Conservation (phyloP, 2,329 filamentous ascomycete genomes). For the Tothia fuscella region DNA sequence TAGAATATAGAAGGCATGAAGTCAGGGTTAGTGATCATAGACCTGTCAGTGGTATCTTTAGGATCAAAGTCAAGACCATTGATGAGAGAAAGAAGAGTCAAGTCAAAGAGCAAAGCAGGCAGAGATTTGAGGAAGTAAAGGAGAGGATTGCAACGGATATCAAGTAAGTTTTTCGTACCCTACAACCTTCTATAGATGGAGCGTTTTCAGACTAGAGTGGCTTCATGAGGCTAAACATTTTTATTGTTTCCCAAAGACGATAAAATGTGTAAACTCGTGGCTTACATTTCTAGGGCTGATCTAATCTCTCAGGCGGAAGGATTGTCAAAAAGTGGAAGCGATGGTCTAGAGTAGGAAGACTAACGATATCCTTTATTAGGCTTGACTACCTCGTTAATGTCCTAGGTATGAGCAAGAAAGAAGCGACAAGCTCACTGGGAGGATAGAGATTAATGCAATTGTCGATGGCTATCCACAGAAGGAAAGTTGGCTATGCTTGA, state of each 20-base stretch:
- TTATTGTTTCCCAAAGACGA: too few species aligned
- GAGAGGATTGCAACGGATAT: conserved; percentile 56
- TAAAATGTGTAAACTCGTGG: too few species aligned
- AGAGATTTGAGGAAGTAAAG: conserved; percentile 62
- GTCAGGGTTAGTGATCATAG: conserved; percentile 85
- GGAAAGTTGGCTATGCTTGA: too few species aligned
- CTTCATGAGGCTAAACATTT: too few species aligned
- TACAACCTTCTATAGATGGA: conserved; percentile 2
- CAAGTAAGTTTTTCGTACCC: conserved; percentile 49
- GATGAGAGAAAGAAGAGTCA: conserved; percentile 51
- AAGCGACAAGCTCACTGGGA: conserved; percentile 35
- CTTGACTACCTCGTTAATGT: conserved; percentile 53
- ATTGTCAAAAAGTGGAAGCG: too few species aligned
- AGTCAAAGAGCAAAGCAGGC: conserved; percentile 62
- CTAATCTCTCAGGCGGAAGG: too few species aligned
- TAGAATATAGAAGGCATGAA: conserved; percentile 82
- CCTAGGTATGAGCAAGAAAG: conserved; percentile 43
- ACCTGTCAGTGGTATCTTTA: conserved; percentile 78
- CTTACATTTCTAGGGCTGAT: too few species aligned
- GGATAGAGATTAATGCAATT: conserved; percentile 1
- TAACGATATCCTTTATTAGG: conserved; percentile 29
- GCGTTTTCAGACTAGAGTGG: too few species aligned
- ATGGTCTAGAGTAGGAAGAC: conserved; percentile 1
- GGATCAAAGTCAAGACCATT: conserved; percentile 73
- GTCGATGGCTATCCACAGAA: background rate